Conservation (phyloP, 495 filamentous ascomycete genomes). For the Cercophora samala region DNA sequence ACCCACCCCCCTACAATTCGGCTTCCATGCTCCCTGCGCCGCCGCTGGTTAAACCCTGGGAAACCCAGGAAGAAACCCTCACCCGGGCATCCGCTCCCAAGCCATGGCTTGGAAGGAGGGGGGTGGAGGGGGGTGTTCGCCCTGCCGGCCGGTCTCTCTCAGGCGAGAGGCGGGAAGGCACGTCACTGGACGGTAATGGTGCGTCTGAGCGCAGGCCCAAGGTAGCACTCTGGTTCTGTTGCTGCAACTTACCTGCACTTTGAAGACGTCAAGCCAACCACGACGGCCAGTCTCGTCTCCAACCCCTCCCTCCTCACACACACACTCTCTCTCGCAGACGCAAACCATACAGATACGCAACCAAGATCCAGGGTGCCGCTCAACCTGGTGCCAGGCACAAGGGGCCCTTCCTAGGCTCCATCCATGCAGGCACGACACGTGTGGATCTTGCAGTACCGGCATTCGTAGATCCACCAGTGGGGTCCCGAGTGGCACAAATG, state of each 20-base stretch:
- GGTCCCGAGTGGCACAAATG: slow-evolving; percentile 72
- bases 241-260: slow-evolving; percentile 27
- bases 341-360: slow-evolving; percentile 3
- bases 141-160: slow-evolving; percentile 10
- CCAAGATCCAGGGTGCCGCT: slow-evolving; percentile 15
- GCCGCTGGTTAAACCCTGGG: not conserved
- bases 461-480: slow-evolving; percentile 81
- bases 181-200: slow-evolving; percentile 15
- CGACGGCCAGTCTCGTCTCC: not conserved
- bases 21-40: not conserved
- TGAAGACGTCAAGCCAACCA: slow-evolving; percentile 8
- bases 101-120: too few relatives aligned
- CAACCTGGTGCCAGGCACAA: slow-evolving; percentile 15
- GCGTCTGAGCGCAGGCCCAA: slow-evolving; percentile 3
- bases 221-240: slow-evolving; percentile 10
- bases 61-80: not conserved
- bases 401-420: slow-evolving; percentile 37
- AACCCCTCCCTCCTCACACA: not conserved
- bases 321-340: not conserved
- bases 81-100: too few relatives aligned
- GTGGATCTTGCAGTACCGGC: slow-evolving; percentile 73
- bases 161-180: slow-evolving; percentile 1
- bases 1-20: not conserved
- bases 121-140: too few relatives aligned
- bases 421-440: slow-evolving; percentile 64